These are phyloP conservation scores for Macadamia integrifolia DNA, from an alignment of 164 flowering plant species.

Conservation along the genomic window DNA sequence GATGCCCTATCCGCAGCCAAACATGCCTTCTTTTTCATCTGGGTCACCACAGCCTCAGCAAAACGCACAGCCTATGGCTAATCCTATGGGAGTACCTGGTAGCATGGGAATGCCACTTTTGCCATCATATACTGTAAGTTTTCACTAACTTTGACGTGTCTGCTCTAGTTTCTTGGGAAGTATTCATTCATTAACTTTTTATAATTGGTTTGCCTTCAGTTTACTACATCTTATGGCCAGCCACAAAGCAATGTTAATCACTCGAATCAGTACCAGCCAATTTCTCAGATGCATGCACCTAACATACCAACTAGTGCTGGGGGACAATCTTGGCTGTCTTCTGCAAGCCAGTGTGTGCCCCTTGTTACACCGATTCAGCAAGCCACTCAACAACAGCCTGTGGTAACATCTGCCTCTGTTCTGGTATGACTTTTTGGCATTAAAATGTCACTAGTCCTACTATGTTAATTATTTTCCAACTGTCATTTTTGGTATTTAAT, in stretches of 20 bases:
- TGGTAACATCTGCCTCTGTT: conserved; percentile 24
- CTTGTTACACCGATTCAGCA: conserved; percentile 41
- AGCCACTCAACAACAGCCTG: conserved; percentile 41
- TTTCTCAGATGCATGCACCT: conserved; percentile 56
- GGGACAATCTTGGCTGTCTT: conserved; percentile 60
- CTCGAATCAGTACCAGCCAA: conserved; percentile 53
- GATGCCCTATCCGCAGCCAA: conserved; percentile 47
- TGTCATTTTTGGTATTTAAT: too few species aligned
- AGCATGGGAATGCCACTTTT: conserved; percentile 52
- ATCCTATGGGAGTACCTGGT: conserved; percentile 19
- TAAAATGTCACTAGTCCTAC: too few species aligned
- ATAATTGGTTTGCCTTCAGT: conserved; percentile 33
- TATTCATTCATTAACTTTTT: conserved; percentile 3
- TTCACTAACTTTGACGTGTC: background rate
- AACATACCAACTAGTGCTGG: conserved; percentile 24
- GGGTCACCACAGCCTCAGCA: conserved; percentile 46
- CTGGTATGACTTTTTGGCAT: conserved; percentile 17
- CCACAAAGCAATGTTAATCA: conserved; percentile 39
- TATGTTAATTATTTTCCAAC: too few species aligned
- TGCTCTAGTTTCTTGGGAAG: background rate
- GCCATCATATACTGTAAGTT: conserved; percentile 69
- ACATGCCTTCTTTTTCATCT: conserved; percentile 41
- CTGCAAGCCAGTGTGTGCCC: conserved; percentile 45
- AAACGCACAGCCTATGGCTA: conserved; percentile 34
- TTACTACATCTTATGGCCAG: conserved; percentile 51